These are phyloP conservation scores for Drosera capensis DNA, from an alignment of 148 eudicot species.

Conservation along the genomic window DNA sequence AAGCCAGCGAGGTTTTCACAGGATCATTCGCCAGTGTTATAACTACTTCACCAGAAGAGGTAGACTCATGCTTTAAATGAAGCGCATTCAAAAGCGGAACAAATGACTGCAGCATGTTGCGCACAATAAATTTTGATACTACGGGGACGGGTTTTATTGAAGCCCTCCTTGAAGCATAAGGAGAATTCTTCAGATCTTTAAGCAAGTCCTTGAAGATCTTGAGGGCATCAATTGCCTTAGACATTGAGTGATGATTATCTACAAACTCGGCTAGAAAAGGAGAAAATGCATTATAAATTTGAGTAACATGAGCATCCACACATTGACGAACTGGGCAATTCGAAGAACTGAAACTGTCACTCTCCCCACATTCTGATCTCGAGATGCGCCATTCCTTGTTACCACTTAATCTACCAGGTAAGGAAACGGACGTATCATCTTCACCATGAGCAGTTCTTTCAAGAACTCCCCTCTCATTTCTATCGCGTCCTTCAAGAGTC, in stretches of 20 bases:
- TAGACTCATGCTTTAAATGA: constrained; percentile 35
- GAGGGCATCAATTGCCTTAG: constrained; percentile 32
- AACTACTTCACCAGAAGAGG: constrained; percentile 22
- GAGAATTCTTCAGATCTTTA: constrained; percentile 41
- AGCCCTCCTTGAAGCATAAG: constrained; percentile 49
- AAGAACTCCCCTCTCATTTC: constrained; percentile 40
- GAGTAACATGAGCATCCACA: constrained; percentile 79
- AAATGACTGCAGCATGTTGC: constrained; percentile 36
- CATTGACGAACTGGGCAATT: constrained; percentile 81
- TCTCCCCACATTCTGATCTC: constrained; percentile 70
- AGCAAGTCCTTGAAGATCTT: constrained; percentile 30
- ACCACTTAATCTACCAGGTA: constrained; percentile 92
- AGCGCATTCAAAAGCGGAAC: constrained; percentile 48
- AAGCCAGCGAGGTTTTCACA: constrained; percentile 65
- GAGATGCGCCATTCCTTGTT: constrained; percentile 85
- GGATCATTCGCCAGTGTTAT: constrained; percentile 64
- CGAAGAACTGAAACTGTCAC: constrained; percentile 31
- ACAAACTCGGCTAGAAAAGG: constrained; percentile 34
- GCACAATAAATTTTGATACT: constrained; percentile 19
- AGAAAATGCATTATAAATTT: constrained; percentile 48
- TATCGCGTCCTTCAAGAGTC: constrained; percentile 56
- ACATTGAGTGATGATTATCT: constrained; percentile 24
- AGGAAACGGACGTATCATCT: constrained; percentile 45
- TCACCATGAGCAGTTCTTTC: constrained; percentile 37
- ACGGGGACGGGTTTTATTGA: constrained; percentile 21